Evolutionary conservation across 1,139 yeast species (phyloP), one percentile per base, ranked within the genome.

Genomic region (Meyerozyma guilliermondii): DNA sequence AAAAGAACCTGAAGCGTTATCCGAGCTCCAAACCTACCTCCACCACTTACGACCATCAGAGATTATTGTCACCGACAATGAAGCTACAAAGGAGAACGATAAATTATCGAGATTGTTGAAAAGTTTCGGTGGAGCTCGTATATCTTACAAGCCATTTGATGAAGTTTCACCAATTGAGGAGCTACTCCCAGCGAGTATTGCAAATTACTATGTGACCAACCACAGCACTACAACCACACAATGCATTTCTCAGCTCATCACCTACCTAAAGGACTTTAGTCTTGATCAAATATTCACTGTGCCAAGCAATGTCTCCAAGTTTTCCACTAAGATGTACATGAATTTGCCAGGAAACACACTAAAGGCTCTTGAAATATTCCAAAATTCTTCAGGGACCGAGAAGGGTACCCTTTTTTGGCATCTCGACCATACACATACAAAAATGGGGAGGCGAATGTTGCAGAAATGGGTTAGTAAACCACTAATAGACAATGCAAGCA

Each of bases 341-440:
- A 61, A 79, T 2, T 61, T 92, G 27, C 83, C 87, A 34, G 78
- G 85, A 2, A 80, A 77, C 49, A 80, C 96, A 0, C 53, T 92
- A 6, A 71, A 74, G 28, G 79, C 86, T 34, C 64, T 92, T 22
- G 97, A 92, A 55, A 74, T 92, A 1, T 87, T 87, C 52, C 68
- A 68, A 33, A 87, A 87, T 53, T 65, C 73, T 2, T 79, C 92
- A 0, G 80, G 81, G 14, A 65, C 74, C 1, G 68, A 66, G 7
- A 65, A 69, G 28, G 98, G 97, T 0, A 80, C 96, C 0, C 63
- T 92, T 14, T 62, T 86, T 13, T 85, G 92, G 88, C 66, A 87
- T 2, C 56, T 92, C 48, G 87, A 91, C 58, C 91, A 84, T 49
- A 87, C 98, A 0, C 66, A 80, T 36, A 87, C 97, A 0, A 71